A percentile compares a stretch with the other conserved stretches of the same genome.
These are phyloP conservation scores for Mycena pura DNA, from an alignment of 768 basidiomycete species.

Conservation along the genomic window DNA sequence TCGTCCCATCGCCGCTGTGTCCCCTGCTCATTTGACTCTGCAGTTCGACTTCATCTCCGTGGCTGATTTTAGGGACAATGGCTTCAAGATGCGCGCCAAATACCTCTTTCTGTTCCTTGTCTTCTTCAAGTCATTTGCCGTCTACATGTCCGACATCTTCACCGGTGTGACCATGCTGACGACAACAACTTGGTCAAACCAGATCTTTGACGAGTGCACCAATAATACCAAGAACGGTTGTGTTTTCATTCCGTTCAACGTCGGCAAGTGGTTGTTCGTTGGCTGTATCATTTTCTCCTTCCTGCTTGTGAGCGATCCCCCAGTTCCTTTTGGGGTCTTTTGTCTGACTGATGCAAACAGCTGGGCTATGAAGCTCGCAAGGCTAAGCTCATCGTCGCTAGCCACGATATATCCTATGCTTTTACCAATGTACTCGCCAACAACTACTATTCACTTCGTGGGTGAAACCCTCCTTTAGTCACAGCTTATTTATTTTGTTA, in stretches of 20 bases:
- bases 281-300: slow-evolving; percentile 99
- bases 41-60: slow-evolving; percentile 98
- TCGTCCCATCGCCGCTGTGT: not conserved
- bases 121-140: slow-evolving; percentile 94
- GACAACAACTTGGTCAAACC: slow-evolving; percentile 87
- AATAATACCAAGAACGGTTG: slow-evolving; percentile 62
- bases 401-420: slow-evolving; percentile 96
- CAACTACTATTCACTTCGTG: slow-evolving; percentile 94
- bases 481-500: slow-evolving; percentile 6
- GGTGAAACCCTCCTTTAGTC: slow-evolving; percentile 36
- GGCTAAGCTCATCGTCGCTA: slow-evolving; percentile 90
- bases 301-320: slow-evolving; percentile 69
- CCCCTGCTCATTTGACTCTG: not conserved
- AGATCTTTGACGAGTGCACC: slow-evolving; percentile 82
- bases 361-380: slow-evolving; percentile 93
- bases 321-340: not conserved
- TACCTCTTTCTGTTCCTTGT: slow-evolving; percentile 94
- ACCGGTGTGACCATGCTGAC: slow-evolving; percentile 96
- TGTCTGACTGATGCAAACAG: slow-evolving; percentile 45
- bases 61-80: slow-evolving; percentile 88
- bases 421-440: slow-evolving; percentile 99
- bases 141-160: slow-evolving; percentile 98
- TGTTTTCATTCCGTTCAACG: slow-evolving; percentile 84
- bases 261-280: slow-evolving; percentile 96
- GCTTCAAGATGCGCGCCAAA: slow-evolving; percentile 82